These are phyloP conservation scores for Auxenochlorella protothecoides DNA, from an alignment of 139 green algal species.

Conservation along the genomic window DNA sequence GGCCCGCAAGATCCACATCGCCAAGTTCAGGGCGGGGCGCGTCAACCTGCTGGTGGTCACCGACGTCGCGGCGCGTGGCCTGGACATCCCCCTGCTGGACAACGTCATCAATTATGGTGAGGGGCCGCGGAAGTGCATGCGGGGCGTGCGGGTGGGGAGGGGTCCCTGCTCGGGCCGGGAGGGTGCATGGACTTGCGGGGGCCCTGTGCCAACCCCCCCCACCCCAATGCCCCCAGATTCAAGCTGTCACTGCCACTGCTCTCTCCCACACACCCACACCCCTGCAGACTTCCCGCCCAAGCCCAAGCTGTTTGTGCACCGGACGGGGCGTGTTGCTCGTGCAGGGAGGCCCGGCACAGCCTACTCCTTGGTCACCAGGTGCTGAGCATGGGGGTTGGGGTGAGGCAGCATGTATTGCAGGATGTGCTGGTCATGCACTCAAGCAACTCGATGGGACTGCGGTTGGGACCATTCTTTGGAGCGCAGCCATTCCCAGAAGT, in stretches of 20 bases:
- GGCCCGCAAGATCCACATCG: conserved; percentile 88
- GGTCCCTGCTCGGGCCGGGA: background rate
- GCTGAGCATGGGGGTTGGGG: conserved; percentile 35
- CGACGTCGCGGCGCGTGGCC: conserved; percentile 93
- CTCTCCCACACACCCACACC: background rate
- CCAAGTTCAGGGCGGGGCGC: conserved; percentile 70
- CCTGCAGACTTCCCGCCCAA: conserved; percentile 73
- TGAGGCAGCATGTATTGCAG: background rate
- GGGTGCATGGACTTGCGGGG: background rate
- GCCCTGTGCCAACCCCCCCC: background rate
- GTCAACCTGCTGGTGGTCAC: conserved; percentile 78
- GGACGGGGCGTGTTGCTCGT: conserved; percentile 69
- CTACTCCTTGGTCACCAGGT: conserved; percentile 64
- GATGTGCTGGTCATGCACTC: background rate
- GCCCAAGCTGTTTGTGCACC: conserved; percentile 93
- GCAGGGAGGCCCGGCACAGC: conserved; percentile 52
- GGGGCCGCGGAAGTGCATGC: background rate
- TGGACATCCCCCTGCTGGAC: conserved; percentile 97
- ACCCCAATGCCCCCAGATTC: background rate
- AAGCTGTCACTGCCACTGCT: background rate
- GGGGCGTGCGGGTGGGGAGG: background rate
- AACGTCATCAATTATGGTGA: conserved; percentile 92
- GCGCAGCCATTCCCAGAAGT: too few relatives aligned
- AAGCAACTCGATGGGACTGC: too few relatives aligned
- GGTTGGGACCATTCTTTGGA: too few relatives aligned